Conservation (phyloP, 2,329 filamentous ascomycete species). For the Stagonosporopsis vannaccii region DNA sequence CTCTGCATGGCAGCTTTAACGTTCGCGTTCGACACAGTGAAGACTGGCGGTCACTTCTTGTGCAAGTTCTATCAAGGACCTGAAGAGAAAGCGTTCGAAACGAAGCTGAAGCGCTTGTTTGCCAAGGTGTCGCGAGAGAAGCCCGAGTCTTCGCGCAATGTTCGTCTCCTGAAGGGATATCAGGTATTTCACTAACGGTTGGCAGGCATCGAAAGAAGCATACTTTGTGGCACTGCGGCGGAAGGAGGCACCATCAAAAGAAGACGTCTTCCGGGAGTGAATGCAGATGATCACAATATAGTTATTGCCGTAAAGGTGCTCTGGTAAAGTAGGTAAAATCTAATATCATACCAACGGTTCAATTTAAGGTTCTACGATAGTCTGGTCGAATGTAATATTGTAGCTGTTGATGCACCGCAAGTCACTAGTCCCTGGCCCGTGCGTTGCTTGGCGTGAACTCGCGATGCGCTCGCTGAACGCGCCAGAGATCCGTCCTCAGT, state of each 20-base stretch:
- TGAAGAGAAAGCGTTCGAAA: constrained; percentile 83
- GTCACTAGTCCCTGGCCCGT: not conserved
- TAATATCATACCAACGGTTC: not conserved
- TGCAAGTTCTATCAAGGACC: constrained; percentile 97
- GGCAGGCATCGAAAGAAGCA: constrained; percentile 80
- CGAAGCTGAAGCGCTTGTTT: constrained; percentile 77
- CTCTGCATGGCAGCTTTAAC: constrained; percentile 84
- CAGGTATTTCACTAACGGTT: constrained; percentile 12
- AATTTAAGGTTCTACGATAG: not conserved
- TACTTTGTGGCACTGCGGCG: constrained; percentile 84
- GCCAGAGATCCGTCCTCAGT: constrained; percentile 7
- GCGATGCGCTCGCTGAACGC: constrained; percentile 18
- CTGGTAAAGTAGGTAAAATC: not conserved
- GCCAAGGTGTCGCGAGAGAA: constrained; percentile 84
- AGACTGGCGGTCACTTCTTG: constrained; percentile 84
- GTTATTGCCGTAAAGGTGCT: not conserved
- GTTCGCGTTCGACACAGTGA: constrained; percentile 86
- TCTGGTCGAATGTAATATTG: not conserved
- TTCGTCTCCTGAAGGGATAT: constrained; percentile 49
- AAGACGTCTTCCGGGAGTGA: constrained; percentile 54
- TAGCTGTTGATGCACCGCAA: not conserved
- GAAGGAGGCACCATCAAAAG: constrained; percentile 60
- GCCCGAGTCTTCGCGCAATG: constrained; percentile 86
- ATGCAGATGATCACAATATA: not conserved
- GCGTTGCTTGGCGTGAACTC: constrained; percentile 13